A percentile compares a stretch with the other conserved stretches of the same genome.
Evolutionary conservation across 768 basidiomycete genomes (phyloP).

Genomic region (Lyophyllum semitale): DNA sequence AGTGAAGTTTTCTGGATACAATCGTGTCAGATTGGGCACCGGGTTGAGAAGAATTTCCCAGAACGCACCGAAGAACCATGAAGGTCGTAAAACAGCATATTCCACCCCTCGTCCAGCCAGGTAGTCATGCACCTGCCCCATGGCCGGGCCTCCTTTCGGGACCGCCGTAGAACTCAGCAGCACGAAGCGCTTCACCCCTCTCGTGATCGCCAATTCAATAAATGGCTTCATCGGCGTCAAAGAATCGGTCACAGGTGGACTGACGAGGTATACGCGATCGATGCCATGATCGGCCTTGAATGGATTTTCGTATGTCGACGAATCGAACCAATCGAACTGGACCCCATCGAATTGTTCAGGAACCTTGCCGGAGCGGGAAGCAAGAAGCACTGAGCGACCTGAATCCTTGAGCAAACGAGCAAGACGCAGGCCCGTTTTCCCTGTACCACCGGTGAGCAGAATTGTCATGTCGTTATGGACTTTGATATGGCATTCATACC

Average conservation of each 20-base stretch:
- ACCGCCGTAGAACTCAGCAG: conserved; percentile 21
- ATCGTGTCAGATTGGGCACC: not conserved
- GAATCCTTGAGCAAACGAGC: no score
- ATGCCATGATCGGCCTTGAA: conserved; percentile 24
- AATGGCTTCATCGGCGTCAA: no score
- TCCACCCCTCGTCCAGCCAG: conserved; percentile 31
- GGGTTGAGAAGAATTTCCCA: not conserved
- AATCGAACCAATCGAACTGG: conserved; percentile 35
- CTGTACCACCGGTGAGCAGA: no score
- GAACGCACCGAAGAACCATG: conserved; percentile 37
- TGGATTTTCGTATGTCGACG: conserved; percentile 27
- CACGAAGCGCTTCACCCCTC: conserved; percentile 35
- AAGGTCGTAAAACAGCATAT: conserved; percentile 35
- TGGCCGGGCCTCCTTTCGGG: conserved; percentile 29
- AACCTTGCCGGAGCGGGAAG: no score
- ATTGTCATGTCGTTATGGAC: no score
- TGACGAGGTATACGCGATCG: conserved; percentile 19
- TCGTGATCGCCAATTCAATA: conserved; percentile 27
- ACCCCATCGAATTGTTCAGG: conserved; percentile 29
- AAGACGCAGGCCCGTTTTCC: no score
- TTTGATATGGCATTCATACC: no score
- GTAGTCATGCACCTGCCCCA: no score
- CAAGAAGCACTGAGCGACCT: no score
- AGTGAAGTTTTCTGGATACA: not conserved
- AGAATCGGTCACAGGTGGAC: not conserved